These are phyloP conservation scores for Haplosporangium sp. DNA, from an alignment of 371 early-diverging fungal genomes.

Conservation along the genomic window DNA sequence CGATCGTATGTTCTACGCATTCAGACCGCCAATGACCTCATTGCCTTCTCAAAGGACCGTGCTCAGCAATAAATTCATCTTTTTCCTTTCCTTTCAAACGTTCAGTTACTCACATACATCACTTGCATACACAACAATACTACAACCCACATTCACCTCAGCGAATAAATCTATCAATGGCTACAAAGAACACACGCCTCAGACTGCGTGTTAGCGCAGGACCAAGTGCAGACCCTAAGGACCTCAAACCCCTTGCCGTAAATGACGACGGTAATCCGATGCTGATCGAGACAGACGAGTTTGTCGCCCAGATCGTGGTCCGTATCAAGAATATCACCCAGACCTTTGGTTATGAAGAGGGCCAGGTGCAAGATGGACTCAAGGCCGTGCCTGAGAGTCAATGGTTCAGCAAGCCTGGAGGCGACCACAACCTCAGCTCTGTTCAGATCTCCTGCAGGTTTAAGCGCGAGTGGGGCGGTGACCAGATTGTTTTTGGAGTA, in stretches of 20 bases:
- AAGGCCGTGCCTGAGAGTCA: slow-evolving; percentile 27
- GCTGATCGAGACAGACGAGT: slow-evolving; percentile 70
- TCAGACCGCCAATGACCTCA: neutral
- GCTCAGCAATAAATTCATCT: neutral
- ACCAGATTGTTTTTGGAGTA: slow-evolving; percentile 80
- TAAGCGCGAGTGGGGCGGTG: slow-evolving; percentile 68
- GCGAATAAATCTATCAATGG: neutral
- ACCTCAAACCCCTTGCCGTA: slow-evolving; percentile 63
- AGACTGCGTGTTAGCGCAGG: slow-evolving; percentile 73
- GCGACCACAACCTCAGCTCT: slow-evolving; percentile 68
- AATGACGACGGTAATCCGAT: slow-evolving; percentile 77
- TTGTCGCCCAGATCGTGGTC: slow-evolving; percentile 75
- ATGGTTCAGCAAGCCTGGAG: slow-evolving; percentile 64
- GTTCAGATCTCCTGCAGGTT: slow-evolving; percentile 80
- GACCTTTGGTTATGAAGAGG: slow-evolving; percentile 61
- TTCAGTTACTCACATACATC: neutral
- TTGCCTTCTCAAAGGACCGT: neutral
- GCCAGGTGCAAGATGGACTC: slow-evolving; percentile 58
- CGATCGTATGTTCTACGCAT: neutral
- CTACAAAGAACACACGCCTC: slow-evolving; percentile 9
- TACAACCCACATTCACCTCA: neutral
- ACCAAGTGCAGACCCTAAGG: slow-evolving; percentile 59
- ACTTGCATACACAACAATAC: neutral
- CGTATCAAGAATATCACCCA: slow-evolving; percentile 64
- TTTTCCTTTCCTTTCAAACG: neutral